Evolutionary conservation across 1,139 yeast genomes (phyloP).

Genomic region (Lodderomyces parapsilosis): DNA sequence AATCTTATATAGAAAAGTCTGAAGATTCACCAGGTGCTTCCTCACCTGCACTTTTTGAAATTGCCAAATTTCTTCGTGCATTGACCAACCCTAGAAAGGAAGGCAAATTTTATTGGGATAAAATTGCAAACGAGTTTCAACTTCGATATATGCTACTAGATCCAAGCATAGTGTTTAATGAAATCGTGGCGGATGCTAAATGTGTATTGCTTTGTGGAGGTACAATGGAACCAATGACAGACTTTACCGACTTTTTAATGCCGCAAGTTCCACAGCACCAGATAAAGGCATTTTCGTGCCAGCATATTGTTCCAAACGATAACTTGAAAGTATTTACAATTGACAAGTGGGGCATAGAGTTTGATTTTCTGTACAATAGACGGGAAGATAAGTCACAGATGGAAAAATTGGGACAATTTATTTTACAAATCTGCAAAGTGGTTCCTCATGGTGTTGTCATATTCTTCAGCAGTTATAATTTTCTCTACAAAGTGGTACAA

Average conservation of each 20-base stretch:
- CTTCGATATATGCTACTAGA: slow-evolving; percentile 76
- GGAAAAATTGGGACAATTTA: slow-evolving; percentile 49
- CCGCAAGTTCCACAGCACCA: slow-evolving; percentile 48
- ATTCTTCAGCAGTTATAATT: slow-evolving; percentile 84
- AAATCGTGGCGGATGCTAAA: slow-evolving; percentile 61
- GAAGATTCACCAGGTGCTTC: slow-evolving; percentile 21
- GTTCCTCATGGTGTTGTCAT: slow-evolving; percentile 78
- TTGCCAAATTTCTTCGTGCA: slow-evolving; percentile 63
- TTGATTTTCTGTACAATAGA: slow-evolving; percentile 71
- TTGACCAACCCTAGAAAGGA: slow-evolving; percentile 76
- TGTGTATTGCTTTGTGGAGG: slow-evolving; percentile 91
- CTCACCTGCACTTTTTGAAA: slow-evolving; percentile 63
- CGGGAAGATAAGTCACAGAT: slow-evolving; percentile 52
- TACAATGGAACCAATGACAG: slow-evolving; percentile 89
- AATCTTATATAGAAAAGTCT: slow-evolving; percentile 58
- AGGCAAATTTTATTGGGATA: slow-evolving; percentile 77
- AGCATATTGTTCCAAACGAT: slow-evolving; percentile 76
- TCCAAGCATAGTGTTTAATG: slow-evolving; percentile 70
- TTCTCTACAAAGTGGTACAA: slow-evolving; percentile 49
- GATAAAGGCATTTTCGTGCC: slow-evolving; percentile 66
- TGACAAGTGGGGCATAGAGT: slow-evolving; percentile 20
- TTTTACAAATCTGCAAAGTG: slow-evolving; percentile 39
- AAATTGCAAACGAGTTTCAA: slow-evolving; percentile 23
- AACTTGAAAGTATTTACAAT: slow-evolving; percentile 66
- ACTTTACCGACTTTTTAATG: slow-evolving; percentile 62